Evolutionary conservation across 1,284 basidiomycete genomes (phyloP), one percentile per base, ranked within the genome.

Genomic region (Leccinum olivaceoglutinosum): DNA sequence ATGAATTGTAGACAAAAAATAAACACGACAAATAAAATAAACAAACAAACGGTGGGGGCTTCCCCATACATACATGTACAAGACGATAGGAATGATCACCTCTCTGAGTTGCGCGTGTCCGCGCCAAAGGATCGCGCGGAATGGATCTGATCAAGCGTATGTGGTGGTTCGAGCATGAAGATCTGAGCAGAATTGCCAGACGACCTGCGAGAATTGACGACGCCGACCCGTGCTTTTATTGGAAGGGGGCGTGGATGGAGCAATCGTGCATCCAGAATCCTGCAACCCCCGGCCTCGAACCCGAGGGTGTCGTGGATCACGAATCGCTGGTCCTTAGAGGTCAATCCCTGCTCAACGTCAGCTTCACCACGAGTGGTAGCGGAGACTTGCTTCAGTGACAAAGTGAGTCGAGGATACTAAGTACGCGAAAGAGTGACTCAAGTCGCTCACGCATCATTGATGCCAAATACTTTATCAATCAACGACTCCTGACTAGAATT

Each of bases 71-170:
- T 29, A 29, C 29, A 29, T 34, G 32, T 34, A 34, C 32, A 34
- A 34, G 88, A 90, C 4, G 91, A 89, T 32, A 92, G 6, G 85
- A 80, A 69, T 82, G 80, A 32, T 89, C 88, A n/a, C 87, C 89
- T 59, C 81, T 79, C 68, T 93, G 90, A 92, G 64, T 87, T 91
- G 0, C 90, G 91, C 2, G 90, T 93, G 64, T 86, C 87, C 65
- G 80, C 85, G 4, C 88, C 88, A 64, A 89, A 83, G 4, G 89
- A 90, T 49, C 83, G 78, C 10, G 88, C 79, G 16, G 82, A 81
- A 2, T 84, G 80, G 25, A 85, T 76, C 67, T 85, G 83, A n/a
- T 81, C 79, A 6, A 74, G 65, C 55, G 75, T 73, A 38, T 74
- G 74, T 4, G 85, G 82, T 8, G 85, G 85, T 60, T 88, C 88